A percentile compares a stretch with the other conserved stretches of the same genome.
Conservation (phyloP, 768 basidiomycete genomes). For the Hericium rajendrae region DNA sequence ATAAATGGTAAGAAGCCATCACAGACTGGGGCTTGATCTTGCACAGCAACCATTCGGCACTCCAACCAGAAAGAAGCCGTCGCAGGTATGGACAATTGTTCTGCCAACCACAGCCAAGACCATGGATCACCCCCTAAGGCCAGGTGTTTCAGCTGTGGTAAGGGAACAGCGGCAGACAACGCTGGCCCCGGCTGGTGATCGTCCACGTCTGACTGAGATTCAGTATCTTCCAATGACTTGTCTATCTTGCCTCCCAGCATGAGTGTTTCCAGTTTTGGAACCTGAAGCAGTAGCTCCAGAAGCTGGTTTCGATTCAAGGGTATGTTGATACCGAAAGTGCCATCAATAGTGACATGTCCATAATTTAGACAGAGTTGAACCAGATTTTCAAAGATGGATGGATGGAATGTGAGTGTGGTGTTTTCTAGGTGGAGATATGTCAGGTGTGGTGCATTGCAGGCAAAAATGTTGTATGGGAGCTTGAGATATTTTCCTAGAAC, state of each 20-base stretch:
- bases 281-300: background rate
- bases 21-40: too few species aligned
- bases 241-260: too few species aligned
- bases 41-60: background rate
- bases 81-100: background rate
- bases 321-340: too few species aligned
- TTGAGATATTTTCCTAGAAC: background rate
- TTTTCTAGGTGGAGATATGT: background rate
- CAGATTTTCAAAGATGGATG: background rate
- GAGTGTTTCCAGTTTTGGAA: background rate
- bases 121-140: background rate
- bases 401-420: background rate
- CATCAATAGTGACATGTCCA: too few species aligned
- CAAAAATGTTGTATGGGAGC: background rate
- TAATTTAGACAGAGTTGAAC: background rate
- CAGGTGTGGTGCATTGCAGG: background rate
- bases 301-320: background rate
- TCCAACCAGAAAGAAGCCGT: background rate
- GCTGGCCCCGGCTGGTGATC: background rate
- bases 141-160: background rate
- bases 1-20: too few species aligned
- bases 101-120: background rate
- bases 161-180: background rate
- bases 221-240: background rate
- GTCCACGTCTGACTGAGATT: background rate